Evolutionary conservation across 2,329 filamentous ascomycete genomes (phyloP).

Genomic region (Sclerotinia nivalis): DNA sequence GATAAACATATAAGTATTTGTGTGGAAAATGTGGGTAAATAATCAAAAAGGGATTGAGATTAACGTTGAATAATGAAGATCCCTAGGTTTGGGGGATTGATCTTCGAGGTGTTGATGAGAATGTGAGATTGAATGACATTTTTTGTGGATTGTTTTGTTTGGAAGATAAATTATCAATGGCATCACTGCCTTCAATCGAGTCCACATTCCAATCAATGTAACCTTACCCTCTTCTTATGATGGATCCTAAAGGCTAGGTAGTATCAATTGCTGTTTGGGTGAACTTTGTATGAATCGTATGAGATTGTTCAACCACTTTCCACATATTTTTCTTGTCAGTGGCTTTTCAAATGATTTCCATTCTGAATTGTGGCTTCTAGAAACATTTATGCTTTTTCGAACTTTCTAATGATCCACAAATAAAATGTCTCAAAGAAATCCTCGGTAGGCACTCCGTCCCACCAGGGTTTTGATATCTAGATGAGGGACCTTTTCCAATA

Average conservation of each 20-base stretch:
- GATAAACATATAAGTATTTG: background rate
- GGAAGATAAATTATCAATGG: background rate
- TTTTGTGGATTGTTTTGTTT: background rate
- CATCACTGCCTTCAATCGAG: background rate
- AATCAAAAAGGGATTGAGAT: background rate
- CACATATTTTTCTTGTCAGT: background rate
- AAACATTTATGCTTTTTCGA: constrained; percentile 11
- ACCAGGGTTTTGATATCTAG: background rate
- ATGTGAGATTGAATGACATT: background rate
- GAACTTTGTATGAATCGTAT: background rate
- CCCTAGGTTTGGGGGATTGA: background rate
- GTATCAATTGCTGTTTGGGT: background rate
- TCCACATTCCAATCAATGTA: background rate
- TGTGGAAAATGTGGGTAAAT: background rate
- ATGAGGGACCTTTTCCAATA: constrained; percentile 2
- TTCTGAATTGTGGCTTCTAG: background rate
- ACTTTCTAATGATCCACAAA: background rate
- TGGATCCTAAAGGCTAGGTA: background rate
- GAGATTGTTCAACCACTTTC: background rate
- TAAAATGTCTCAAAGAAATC: background rate
- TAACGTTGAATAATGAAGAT: background rate
- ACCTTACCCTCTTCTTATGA: background rate
- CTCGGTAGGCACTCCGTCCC: background rate
- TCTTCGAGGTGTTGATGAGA: background rate
- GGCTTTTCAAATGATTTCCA: background rate